phyloP scores from a whole-genome alignment of 176 grass and related monocot species.

The Paspalum notatum region DNA sequence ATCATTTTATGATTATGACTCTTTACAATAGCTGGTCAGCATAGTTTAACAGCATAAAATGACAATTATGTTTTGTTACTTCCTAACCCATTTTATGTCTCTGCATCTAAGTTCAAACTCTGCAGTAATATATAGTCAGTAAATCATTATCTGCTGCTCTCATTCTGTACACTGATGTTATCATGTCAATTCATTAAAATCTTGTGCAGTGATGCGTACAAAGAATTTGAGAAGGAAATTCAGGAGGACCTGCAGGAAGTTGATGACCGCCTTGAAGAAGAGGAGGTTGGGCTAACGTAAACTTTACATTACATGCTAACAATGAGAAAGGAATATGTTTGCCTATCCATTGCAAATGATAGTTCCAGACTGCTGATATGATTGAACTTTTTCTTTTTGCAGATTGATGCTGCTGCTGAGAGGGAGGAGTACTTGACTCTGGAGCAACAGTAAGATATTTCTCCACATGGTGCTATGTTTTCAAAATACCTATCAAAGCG shows the following conservation, averaged over 20 bases:
- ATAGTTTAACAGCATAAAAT: conserved; percentile 12
- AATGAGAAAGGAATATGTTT: background rate
- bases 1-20: background rate
- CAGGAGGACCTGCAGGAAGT: conserved; percentile 81
- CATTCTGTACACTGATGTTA: conserved; percentile 3
- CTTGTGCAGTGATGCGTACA: conserved; percentile 70
- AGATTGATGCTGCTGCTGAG: conserved; percentile 98
- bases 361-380: conserved; percentile 22
- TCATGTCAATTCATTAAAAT: conserved; percentile 23
- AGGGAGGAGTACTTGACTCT: conserved; percentile 77
- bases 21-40: background rate
- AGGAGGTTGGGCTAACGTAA: conserved; percentile 63
- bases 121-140: conserved; percentile 1
- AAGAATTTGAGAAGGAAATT: conserved; percentile 99
- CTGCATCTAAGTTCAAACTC: conserved; percentile 2
- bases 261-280: conserved; percentile 76
- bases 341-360: conserved; percentile 1
- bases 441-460: conserved; percentile 70
- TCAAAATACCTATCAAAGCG: conserved; percentile 23
- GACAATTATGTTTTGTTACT: no score
- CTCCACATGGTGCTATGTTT: background rate
- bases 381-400: conserved; percentile 16
- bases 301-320: conserved; percentile 14
- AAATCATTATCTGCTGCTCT: background rate
- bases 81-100: conserved; percentile 6